phyloP scores from a whole-genome alignment of 1,284 basidiomycete species.

The Stygiomarasmius scandens region DNA sequence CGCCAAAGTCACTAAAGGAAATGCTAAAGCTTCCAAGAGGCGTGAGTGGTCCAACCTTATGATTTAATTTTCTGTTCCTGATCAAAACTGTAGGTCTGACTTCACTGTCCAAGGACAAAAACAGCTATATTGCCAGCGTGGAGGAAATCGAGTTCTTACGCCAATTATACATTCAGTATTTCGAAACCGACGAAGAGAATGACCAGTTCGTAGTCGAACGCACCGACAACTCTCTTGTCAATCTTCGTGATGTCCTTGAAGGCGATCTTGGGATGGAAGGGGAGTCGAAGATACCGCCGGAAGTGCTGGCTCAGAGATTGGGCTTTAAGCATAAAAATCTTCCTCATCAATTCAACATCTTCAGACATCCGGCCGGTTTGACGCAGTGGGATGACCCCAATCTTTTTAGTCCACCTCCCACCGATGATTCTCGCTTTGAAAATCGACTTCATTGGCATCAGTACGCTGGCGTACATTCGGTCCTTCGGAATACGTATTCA shows the following conservation, averaged over 20 bases:
- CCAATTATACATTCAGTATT: slow-evolving; percentile 5
- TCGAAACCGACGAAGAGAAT: background rate
- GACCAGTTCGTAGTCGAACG: background rate
- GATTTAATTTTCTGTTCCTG: slow-evolving; percentile 2
- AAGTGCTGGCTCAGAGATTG: slow-evolving; percentile 14
- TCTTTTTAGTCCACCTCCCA: background rate
- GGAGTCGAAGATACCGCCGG: slow-evolving; percentile 17
- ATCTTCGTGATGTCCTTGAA: slow-evolving; percentile 20
- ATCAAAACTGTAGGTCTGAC: background rate
- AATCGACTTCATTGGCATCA: slow-evolving; percentile 28
- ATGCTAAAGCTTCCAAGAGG: background rate
- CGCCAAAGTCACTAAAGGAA: slow-evolving; percentile 5
- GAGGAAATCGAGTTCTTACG: background rate
- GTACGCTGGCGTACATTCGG: slow-evolving; percentile 30
- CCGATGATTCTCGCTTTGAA: slow-evolving; percentile 3
- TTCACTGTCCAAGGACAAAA: background rate
- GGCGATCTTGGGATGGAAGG: slow-evolving; percentile 27
- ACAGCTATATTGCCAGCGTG: background rate
- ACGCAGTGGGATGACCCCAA: slow-evolving; percentile 17
- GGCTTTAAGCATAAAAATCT: slow-evolving; percentile 19
- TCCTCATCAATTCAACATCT: slow-evolving; percentile 25
- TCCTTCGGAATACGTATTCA: slow-evolving; percentile 24
- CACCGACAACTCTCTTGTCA: slow-evolving; percentile 18
- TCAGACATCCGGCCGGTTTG: slow-evolving; percentile 19
- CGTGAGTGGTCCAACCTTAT: background rate